These are phyloP conservation scores for Fistulifera pelliculosa DNA, from an alignment of 108 stramenopile genomes.

Conservation along the genomic window DNA sequence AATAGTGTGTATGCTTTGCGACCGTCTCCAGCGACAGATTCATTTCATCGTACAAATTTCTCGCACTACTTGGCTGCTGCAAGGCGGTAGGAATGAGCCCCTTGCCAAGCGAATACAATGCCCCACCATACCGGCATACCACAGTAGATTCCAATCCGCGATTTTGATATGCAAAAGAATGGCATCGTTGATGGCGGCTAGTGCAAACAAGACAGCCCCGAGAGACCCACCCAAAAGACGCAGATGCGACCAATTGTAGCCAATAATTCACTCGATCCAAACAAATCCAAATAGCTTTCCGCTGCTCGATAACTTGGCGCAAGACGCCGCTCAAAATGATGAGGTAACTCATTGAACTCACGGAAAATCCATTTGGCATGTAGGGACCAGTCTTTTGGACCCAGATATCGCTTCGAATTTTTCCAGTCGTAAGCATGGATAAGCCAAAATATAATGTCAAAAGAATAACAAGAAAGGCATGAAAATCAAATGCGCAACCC, in stretches of 20 bases:
- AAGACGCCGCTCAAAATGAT: conserved; percentile 78
- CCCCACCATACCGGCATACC: conserved; percentile 80
- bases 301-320: conserved; percentile 81
- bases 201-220: conserved; percentile 80
- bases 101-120: conserved; percentile 78
- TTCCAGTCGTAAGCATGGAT: conserved; percentile 89
- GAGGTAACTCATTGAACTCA: conserved; percentile 95
- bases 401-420: conserved; percentile 81
- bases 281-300: conserved; percentile 75
- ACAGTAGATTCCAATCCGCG: conserved; percentile 86
- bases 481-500: conserved; percentile 81
- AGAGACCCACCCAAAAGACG: conserved; percentile 90
- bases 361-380: conserved; percentile 87
- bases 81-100: conserved; percentile 50
- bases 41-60: conserved; percentile 63
- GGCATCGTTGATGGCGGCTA: conserved; percentile 88
- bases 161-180: conserved; percentile 90
- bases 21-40: conserved; percentile 51
- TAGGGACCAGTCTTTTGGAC: conserved; percentile 86
- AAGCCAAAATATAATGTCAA: conserved; percentile 88
- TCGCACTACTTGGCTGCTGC: conserved; percentile 30
- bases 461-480: conserved; percentile 93
- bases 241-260: conserved; percentile 65
- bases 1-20: conserved; percentile 83
- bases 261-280: conserved; percentile 69